A percentile compares a stretch with the other conserved stretches of the same genome.
phyloP scores from a whole-genome alignment of 164 flowering plant species.

The Taxillus chinensis region DNA sequence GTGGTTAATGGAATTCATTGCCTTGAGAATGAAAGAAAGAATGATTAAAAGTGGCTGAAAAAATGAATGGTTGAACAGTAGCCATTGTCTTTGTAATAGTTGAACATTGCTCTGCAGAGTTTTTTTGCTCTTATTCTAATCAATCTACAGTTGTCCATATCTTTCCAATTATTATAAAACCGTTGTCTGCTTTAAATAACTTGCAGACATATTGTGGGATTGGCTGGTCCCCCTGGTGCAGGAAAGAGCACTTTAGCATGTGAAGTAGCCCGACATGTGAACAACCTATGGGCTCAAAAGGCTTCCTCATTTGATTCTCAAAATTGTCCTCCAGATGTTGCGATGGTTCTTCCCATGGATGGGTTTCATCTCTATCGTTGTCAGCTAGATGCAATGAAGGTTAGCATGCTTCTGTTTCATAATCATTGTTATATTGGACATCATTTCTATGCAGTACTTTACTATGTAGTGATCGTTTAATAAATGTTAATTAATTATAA shows the following conservation, averaged over 20 bases:
- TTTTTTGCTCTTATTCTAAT: neutral
- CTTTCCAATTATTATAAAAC: neutral
- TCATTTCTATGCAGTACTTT: neutral
- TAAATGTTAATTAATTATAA: too few species aligned
- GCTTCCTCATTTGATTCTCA: slow-evolving; percentile 43
- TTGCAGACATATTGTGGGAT: slow-evolving; percentile 65
- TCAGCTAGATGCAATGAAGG: slow-evolving; percentile 91
- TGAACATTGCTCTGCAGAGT: neutral
- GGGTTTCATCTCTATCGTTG: slow-evolving; percentile 94
- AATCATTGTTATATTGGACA: neutral
- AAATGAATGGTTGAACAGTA: too few species aligned
- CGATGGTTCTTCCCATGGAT: slow-evolving; percentile 85
- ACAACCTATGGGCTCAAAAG: slow-evolving; percentile 59
- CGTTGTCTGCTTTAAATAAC: neutral
- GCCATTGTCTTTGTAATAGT: too few species aligned
- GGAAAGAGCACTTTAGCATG: slow-evolving; percentile 83
- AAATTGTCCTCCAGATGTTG: slow-evolving; percentile 58
- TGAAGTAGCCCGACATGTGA: slow-evolving; percentile 61
- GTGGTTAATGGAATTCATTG: too few species aligned
- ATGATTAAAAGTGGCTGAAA: too few species aligned
- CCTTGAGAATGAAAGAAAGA: too few species aligned
- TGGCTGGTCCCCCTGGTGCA: slow-evolving; percentile 98
- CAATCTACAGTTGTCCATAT: neutral
- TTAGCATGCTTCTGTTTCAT: slow-evolving; percentile 13
- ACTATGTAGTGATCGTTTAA: neutral